Base-by-base conservation (phyloP, 306 rosid species). In the Quercus dentata region DNA sequence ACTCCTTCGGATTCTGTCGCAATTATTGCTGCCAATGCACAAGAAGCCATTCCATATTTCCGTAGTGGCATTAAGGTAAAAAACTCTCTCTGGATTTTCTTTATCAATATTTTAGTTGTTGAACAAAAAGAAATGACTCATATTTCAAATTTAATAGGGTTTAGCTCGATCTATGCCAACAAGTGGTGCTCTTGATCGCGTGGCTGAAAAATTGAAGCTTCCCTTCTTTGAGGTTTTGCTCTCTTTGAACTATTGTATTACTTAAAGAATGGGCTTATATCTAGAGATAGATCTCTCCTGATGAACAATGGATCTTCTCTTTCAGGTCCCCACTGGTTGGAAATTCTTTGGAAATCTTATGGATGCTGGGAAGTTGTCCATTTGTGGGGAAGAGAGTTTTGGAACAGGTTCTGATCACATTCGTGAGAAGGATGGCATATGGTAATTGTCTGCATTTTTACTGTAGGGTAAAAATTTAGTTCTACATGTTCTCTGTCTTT, bases 1-100 rank as follows among this genome's bases (percentile, higher is more conserved):
- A 96, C 99, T 65, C 99, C 99, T 86, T 96, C 99, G 67, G 99
- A 96, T 54, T 96, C 99, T 57, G 98, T 91, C 63, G 99, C 98
- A 56, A 80, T 96, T 80, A 93, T 96, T 75, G 98, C 98, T 74
- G 99, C 98, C 85, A 93, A 93, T 86, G 98, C 97, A 77, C 88
- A 84, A 82, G 94, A 86, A 86, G 89, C 97, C 1, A 93, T 96
- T 83, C 99, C 99, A 2, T 96, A 93, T 79, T 96, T 96, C 82
- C 83, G 41, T 82, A 81, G 80, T 38, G 86, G 94, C 79, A 88
- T 92, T 67, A 93, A 93, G 91, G 99, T 91, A 79, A 71, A 76
- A 61, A 83, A 55, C 44, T 84, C 68, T 5, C 71, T 74, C 70
- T 57, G 35, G 41, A 20, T 28, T 77, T 73, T 8, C 55, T 59